Percentiles rank a stretch among this genome's conserved stretches.
Evolutionary conservation across 345 rosid species (phyloP).

Genomic region (Linum tenue): DNA sequence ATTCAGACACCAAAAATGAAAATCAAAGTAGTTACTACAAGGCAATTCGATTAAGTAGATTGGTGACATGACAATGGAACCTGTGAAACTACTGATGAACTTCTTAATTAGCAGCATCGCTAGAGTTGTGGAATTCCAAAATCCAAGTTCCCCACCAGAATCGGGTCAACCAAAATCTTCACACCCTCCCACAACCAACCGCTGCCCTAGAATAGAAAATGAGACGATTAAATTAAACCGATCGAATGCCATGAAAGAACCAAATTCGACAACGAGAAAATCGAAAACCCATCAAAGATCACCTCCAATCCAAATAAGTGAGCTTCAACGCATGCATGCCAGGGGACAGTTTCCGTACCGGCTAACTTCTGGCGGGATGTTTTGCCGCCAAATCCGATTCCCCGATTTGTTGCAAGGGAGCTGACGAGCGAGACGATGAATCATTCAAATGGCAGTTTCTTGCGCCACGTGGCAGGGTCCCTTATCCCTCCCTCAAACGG

Average conservation of each 20-base stretch:
- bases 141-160: constrained; percentile 82
- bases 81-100: constrained; percentile 53
- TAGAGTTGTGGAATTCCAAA: constrained; percentile 90
- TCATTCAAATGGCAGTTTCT: neutral
- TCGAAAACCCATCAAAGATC: neutral
- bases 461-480: neutral
- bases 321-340: constrained; percentile 49
- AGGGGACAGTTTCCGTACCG: too few relatives aligned
- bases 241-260: neutral
- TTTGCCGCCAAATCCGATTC: neutral
- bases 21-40: neutral
- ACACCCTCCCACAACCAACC: constrained; percentile 90
- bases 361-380: neutral
- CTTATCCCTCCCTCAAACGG: neutral
- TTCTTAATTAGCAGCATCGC: constrained; percentile 87
- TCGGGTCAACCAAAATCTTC: constrained; percentile 69
- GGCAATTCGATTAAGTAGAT: neutral
- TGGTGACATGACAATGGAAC: constrained; percentile 36
- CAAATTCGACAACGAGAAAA: constrained; percentile 3
- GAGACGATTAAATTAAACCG: neutral
- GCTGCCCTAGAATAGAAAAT: constrained; percentile 44
- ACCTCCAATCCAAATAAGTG: constrained; percentile 90
- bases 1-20: neutral
- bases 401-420: too few relatives aligned
- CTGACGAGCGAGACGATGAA: too few relatives aligned